Percentiles rank a stretch among this genome's conserved stretches.
Evolutionary conservation across 257 asterid species (phyloP).

Genomic region (Parsonsia alboflavescens): DNA sequence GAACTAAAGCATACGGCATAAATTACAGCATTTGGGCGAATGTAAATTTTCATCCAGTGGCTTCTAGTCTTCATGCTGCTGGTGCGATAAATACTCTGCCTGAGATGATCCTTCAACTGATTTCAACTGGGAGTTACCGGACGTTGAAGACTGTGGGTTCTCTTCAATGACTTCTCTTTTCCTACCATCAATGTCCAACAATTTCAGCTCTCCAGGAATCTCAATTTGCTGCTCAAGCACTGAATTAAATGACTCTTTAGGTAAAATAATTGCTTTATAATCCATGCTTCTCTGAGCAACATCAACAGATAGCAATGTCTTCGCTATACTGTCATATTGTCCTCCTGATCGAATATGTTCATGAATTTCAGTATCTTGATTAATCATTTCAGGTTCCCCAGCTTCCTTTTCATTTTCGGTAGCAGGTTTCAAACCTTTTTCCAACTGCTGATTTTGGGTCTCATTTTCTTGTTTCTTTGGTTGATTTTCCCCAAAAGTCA

Average conservation of each 20-base stretch:
- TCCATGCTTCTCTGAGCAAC: neutral
- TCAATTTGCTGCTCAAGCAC: neutral
- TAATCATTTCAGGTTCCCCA: neutral
- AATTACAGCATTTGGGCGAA: neutral
- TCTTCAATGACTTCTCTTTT: neutral
- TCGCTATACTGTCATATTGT: neutral
- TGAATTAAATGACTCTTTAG: neutral
- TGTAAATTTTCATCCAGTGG: neutral
- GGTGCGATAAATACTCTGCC: neutral
- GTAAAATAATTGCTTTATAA: neutral
- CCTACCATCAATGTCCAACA: neutral
- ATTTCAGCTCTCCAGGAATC: neutral
- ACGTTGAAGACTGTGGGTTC: neutral
- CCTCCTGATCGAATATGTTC: neutral
- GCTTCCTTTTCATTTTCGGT: neutral
- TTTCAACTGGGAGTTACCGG: neutral
- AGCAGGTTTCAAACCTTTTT: neutral
- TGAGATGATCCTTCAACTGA: constrained; percentile 7
- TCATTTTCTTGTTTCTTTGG: neutral
- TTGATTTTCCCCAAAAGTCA: neutral
- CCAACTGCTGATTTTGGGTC: neutral
- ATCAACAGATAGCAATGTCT: neutral
- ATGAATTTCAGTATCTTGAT: neutral
- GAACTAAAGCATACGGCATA: neutral
- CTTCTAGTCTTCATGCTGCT: neutral